A percentile compares a stretch with the other conserved stretches of the same genome.
These are phyloP conservation scores for Erysimum cheiranthoides DNA, from an alignment of 345 rosid species.

Conservation along the genomic window DNA sequence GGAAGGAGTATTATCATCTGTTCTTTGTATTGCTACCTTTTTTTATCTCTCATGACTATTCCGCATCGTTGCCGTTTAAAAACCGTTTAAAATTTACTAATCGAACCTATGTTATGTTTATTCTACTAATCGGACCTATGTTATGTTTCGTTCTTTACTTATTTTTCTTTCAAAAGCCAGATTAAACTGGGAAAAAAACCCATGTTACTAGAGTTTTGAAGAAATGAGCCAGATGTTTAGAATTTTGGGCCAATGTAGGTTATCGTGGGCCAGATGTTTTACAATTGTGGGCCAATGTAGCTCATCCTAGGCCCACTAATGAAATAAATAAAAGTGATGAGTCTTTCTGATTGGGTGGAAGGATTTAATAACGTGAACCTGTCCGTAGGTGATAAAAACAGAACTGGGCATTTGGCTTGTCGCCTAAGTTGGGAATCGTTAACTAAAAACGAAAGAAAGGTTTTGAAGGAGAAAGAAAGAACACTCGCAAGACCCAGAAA, in stretches of 20 bases:
- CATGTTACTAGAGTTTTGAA: not conserved
- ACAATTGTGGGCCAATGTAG: not conserved
- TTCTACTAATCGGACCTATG: too few species aligned
- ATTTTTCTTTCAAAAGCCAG: not conserved
- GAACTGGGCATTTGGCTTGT: constrained; percentile 33
- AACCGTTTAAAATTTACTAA: too few species aligned
- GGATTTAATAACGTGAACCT: constrained; percentile 2
- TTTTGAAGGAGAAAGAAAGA: constrained; percentile 7
- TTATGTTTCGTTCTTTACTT: too few species aligned
- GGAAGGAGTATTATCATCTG: too few species aligned
- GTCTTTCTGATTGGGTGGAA: constrained; percentile 12
- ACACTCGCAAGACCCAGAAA: not conserved
- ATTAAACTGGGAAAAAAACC: not conserved
- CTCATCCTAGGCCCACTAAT: not conserved
- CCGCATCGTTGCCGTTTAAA: not conserved
- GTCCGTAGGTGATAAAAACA: constrained; percentile 26
- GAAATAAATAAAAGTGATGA: not conserved
- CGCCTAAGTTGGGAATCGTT: constrained; percentile 41
- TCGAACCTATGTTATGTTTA: too few species aligned
- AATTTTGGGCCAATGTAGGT: not conserved
- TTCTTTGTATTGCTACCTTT: too few species aligned
- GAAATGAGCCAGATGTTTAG: constrained; percentile 1
- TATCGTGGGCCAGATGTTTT: not conserved
- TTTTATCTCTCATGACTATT: too few species aligned
- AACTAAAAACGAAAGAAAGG: constrained; percentile 8